phyloP scores from a whole-genome alignment of 805 yeast species.

The Ogataea pignaliae region DNA sequence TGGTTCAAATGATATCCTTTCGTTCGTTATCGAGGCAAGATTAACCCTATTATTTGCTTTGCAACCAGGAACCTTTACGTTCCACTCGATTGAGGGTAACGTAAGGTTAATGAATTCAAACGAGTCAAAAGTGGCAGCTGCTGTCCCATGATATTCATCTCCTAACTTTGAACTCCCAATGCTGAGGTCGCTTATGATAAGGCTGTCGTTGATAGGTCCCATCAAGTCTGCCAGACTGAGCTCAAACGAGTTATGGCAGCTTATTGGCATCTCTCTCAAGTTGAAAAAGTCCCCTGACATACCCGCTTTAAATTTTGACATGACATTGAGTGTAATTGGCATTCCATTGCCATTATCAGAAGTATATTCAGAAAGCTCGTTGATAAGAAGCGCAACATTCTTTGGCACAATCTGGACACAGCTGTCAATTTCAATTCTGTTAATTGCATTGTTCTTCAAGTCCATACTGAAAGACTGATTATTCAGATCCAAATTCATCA shows the following conservation, averaged over 20 bases:
- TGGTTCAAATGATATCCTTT: not conserved
- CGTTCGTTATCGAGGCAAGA: slow-evolving; percentile 1
- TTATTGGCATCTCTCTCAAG: not conserved
- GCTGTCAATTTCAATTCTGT: not conserved
- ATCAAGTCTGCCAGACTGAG: not conserved
- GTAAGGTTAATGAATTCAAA: not conserved
- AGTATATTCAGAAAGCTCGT: not conserved
- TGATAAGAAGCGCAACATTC: slow-evolving; percentile 1
- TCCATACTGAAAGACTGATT: not conserved
- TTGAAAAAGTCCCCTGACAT: not conserved
- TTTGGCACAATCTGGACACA: not conserved
- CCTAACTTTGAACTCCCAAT: slow-evolving; percentile 2
- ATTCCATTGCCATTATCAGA: not conserved
- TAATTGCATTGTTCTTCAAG: not conserved
- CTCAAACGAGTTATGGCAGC: not conserved
- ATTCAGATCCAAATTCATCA: slow-evolving; percentile 1
- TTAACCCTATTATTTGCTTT: not conserved
- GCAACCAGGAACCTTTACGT: slow-evolving; percentile 7
- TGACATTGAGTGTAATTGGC: not conserved
- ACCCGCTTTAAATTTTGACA: not conserved
- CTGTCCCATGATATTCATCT: slow-evolving; percentile 2
- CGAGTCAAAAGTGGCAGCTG: not conserved
- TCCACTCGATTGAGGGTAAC: slow-evolving; percentile 6
- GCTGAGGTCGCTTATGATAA: not conserved
- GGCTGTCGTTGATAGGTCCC: not conserved